phyloP scores from a whole-genome alignment of 2,329 filamentous ascomycete genomes.

The Alternaria novae-zelandiae region DNA sequence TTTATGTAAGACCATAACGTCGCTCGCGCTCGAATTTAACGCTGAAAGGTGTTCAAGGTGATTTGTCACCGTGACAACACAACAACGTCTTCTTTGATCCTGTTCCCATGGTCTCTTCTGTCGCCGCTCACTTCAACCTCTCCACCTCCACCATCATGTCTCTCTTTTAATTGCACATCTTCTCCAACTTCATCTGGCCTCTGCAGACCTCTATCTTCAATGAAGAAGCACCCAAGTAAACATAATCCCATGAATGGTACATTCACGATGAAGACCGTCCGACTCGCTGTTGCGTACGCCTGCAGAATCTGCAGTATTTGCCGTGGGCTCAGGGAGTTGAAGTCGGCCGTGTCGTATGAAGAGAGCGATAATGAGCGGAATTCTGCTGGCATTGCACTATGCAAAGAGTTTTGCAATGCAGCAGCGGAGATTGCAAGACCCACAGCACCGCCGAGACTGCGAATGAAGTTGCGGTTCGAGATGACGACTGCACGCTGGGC shows the following conservation, averaged over 20 bases:
- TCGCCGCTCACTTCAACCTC: background rate
- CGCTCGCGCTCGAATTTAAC: background rate
- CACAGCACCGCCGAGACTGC: conserved; percentile 64
- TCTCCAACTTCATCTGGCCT: conserved; percentile 24
- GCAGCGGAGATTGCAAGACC: conserved; percentile 59
- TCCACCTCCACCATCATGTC: background rate
- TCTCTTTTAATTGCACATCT: background rate
- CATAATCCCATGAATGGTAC: conserved; percentile 61
- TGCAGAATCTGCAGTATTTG: conserved; percentile 49
- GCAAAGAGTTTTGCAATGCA: conserved; percentile 24
- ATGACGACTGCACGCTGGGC: conserved; percentile 67
- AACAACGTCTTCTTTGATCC: background rate
- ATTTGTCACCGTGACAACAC: background rate
- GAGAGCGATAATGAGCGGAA: conserved; percentile 15
- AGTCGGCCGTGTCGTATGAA: conserved; percentile 19
- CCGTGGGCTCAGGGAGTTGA: conserved; percentile 7
- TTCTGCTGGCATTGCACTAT: conserved; percentile 17
- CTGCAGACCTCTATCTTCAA: conserved; percentile 57
- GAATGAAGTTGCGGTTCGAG: conserved; percentile 67
- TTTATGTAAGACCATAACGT: background rate
- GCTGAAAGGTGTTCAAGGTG: background rate
- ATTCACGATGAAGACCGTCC: conserved; percentile 63
- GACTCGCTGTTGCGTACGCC: conserved; percentile 62
- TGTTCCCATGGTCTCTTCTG: background rate
- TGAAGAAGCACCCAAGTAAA: conserved; percentile 58